Conservation (phyloP, 495 filamentous ascomycete genomes). For the Haplographium delicatum region DNA sequence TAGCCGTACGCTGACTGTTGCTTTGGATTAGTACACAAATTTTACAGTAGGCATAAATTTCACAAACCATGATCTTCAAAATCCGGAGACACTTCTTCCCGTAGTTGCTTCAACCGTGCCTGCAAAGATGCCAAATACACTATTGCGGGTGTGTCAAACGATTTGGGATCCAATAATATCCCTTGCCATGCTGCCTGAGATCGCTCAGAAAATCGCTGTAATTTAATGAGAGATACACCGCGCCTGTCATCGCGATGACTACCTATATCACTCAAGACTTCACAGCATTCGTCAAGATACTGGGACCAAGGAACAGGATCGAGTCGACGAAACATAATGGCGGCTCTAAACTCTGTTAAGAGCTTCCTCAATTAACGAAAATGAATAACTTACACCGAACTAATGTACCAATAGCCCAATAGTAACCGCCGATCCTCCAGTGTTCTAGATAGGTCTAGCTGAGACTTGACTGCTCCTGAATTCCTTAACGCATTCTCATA, state of each 20-base stretch:
- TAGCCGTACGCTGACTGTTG: not conserved
- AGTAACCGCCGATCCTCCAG: slow-evolving; percentile 13
- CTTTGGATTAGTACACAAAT: no score
- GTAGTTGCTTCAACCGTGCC: not conserved
- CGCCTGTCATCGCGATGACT: slow-evolving; percentile 16
- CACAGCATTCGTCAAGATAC: slow-evolving; percentile 34
- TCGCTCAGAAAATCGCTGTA: no score
- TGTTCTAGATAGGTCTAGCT: not conserved
- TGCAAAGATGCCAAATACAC: slow-evolving; percentile 7
- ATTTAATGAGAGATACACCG: no score
- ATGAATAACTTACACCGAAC: slow-evolving; percentile 6
- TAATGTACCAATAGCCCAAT: slow-evolving; percentile 8
- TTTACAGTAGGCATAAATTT: no score
- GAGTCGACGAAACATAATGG: slow-evolving; percentile 1
- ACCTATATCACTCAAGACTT: slow-evolving; percentile 13
- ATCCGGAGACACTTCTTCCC: not conserved
- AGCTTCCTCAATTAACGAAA: no score
- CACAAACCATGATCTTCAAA: not conserved
- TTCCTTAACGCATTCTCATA: not conserved
- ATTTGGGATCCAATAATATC: no score
- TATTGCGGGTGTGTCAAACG: not conserved
- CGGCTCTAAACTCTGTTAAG: no score
- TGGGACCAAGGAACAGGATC: slow-evolving; percentile 21
- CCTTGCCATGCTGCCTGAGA: no score
- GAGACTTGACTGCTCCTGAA: not conserved